Conservation (phyloP, 2,329 filamentous ascomycete species). For the Colletotrichum cereale region DNA sequence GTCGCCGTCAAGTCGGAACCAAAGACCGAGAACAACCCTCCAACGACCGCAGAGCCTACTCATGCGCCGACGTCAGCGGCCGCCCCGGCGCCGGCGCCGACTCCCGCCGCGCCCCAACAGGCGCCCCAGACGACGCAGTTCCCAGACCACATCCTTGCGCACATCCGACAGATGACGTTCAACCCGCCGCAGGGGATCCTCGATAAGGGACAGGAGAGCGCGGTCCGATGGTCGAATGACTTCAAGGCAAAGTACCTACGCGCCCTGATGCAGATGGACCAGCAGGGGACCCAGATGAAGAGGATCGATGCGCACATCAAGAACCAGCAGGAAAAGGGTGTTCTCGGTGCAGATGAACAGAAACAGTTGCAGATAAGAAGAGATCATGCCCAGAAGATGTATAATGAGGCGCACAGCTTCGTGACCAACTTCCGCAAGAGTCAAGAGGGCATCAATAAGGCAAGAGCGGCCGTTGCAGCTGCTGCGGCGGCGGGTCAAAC, state of each 20-base stretch:
- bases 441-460: slow-evolving; percentile 52
- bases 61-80: slow-evolving; percentile 26
- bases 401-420: slow-evolving; percentile 61
- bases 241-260: slow-evolving; percentile 61
- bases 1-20: slow-evolving; percentile 34
- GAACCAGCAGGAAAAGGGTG: slow-evolving; percentile 59
- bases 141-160: slow-evolving; percentile 59
- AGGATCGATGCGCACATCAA: slow-evolving; percentile 58
- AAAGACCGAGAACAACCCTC: slow-evolving; percentile 24
- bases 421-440: slow-evolving; percentile 62
- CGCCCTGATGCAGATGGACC: slow-evolving; percentile 65
- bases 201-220: slow-evolving; percentile 58
- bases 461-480: slow-evolving; percentile 42
- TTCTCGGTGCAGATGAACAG: slow-evolving; percentile 58
- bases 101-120: slow-evolving; percentile 28
- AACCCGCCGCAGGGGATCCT: slow-evolving; percentile 55
- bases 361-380: slow-evolving; percentile 59
- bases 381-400: slow-evolving; percentile 58
- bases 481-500: slow-evolving; percentile 40
- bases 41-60: slow-evolving; percentile 34
- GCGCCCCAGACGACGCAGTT: slow-evolving; percentile 49
- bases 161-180: slow-evolving; percentile 63
- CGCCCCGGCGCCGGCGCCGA: slow-evolving; percentile 22
- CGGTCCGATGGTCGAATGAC: slow-evolving; percentile 61
- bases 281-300: slow-evolving; percentile 54